phyloP scores from a whole-genome alignment of 1,284 basidiomycete species.

The Fomitopsis schrenkii region DNA sequence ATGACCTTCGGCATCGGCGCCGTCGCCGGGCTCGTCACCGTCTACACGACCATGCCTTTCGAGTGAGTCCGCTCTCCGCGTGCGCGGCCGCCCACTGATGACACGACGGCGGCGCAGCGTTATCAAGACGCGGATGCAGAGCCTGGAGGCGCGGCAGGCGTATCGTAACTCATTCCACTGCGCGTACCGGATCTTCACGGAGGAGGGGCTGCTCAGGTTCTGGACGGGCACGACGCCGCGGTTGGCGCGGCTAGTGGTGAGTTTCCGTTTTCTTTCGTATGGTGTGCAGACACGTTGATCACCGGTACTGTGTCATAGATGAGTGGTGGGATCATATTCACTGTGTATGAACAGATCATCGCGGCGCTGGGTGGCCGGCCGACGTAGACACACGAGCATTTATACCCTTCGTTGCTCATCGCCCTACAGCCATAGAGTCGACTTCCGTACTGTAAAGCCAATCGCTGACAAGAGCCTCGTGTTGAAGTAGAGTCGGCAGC shows the following conservation, averaged over 20 bases:
- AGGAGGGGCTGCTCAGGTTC: constrained; percentile 85
- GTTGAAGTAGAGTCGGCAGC: neutral
- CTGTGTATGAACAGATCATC: constrained; percentile 85
- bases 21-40: constrained; percentile 91
- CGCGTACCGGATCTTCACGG: constrained; percentile 85
- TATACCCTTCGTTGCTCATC: too few relatives aligned
- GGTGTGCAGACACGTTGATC: neutral
- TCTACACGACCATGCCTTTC: constrained; percentile 92
- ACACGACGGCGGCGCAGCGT: constrained; percentile 53
- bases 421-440: too few relatives aligned
- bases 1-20: constrained; percentile 96
- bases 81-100: neutral
- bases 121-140: constrained; percentile 98
- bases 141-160: constrained; percentile 75
- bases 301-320: constrained; percentile 42
- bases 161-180: constrained; percentile 96
- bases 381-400: neutral
- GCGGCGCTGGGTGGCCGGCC: constrained; percentile 33
- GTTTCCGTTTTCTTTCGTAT: neutral
- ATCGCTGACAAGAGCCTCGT: too few relatives aligned
- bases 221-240: constrained; percentile 97
- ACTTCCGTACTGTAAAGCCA: too few relatives aligned
- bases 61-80: constrained; percentile 55
- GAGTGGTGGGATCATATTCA: constrained; percentile 95
- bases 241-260: constrained; percentile 78